Evolutionary conservation across 1,284 basidiomycete species (phyloP).

Genomic region (Ustilago trichophora): DNA sequence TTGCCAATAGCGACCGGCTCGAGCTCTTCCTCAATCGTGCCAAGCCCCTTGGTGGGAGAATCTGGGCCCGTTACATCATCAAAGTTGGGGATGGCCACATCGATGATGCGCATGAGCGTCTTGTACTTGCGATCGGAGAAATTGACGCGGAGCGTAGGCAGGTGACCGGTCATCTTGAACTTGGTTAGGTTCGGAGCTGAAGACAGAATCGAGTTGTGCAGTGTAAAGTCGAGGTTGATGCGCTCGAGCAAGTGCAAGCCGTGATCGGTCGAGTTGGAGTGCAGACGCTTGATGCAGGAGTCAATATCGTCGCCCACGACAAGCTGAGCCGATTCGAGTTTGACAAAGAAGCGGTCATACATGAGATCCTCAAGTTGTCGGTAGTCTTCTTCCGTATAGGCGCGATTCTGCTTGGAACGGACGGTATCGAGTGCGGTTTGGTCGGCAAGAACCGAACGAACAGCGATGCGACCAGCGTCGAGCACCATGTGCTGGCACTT

Average conservation of each 20-base stretch:
- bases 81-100: slow-evolving; percentile 88
- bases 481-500: slow-evolving; percentile 87
- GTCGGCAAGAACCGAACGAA: slow-evolving; percentile 88
- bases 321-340: slow-evolving; percentile 88
- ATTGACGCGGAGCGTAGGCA: slow-evolving; percentile 90
- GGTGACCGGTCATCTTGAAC: slow-evolving; percentile 89
- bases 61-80: slow-evolving; percentile 69
- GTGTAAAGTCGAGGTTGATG: slow-evolving; percentile 87
- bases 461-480: slow-evolving; percentile 95
- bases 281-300: slow-evolving; percentile 73
- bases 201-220: slow-evolving; percentile 93
- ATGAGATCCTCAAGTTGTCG: slow-evolving; percentile 87
- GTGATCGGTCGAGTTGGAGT: slow-evolving; percentile 72
- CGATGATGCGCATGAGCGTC: slow-evolving; percentile 89
- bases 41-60: slow-evolving; percentile 27
- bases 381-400: slow-evolving; percentile 91
- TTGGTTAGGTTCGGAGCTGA: slow-evolving; percentile 83
- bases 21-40: slow-evolving; percentile 41
- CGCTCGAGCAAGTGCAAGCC: slow-evolving; percentile 82
- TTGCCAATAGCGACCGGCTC: slow-evolving; percentile 26
- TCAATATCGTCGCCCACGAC: slow-evolving; percentile 87
- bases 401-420: slow-evolving; percentile 82
- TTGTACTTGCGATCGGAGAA: slow-evolving; percentile 97
- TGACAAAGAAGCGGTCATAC: slow-evolving; percentile 91
- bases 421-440: slow-evolving; percentile 83